Evolutionary conservation across 2,329 filamentous ascomycete species (phyloP), one percentile per base, ranked within the genome.

Genomic region (Pseudogymnoascus sp.): DNA sequence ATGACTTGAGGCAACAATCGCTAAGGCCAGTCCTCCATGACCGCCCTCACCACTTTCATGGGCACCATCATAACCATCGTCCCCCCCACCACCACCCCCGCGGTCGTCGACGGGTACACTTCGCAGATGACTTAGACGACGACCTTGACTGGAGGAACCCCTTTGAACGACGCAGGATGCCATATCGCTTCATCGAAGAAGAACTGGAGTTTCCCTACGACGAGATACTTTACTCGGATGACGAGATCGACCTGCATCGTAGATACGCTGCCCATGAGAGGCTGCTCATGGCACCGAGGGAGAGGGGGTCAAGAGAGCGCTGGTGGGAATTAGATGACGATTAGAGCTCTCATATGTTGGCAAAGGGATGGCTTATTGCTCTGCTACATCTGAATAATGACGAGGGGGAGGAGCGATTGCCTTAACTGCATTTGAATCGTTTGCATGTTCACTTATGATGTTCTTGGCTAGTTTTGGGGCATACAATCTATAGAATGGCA

Each of bases 311-410:
- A 34, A n/a, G 36, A 13, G 60, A 39, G 36, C 36, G 34, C n/a
- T 61, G 60, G 60, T 61, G 60, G 60, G 60, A 61, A 41, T 36
- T 57, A 34, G 39, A 61, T 39, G 60, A 41, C 11, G 60, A 61
- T n/a, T 61, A 61, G 60, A 43, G 28, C 28, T 23, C 19, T 31
- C 37, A 61, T 21, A 21, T 21, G 8, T 34, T 1, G 2, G 10
- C 23, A 5, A 34, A 14, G 16, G 10, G 16, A n/a, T 13, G 5
- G 6, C 1, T 34, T 57, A 34, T 13, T 57, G n/a, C 34, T 34
- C 1, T 57, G 10, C 3, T 2, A 21, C 28, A 57, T 34, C 16
- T 36, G 16, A 28, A 57, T 34, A 19, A 34, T 19, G 16, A 36
- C 16, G 16, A 36, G 16, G 51, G 25, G 6, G 3, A 36, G 51